Conservation (phyloP, 2,329 filamentous ascomycete genomes). For the Parastagonospora nodorum region DNA sequence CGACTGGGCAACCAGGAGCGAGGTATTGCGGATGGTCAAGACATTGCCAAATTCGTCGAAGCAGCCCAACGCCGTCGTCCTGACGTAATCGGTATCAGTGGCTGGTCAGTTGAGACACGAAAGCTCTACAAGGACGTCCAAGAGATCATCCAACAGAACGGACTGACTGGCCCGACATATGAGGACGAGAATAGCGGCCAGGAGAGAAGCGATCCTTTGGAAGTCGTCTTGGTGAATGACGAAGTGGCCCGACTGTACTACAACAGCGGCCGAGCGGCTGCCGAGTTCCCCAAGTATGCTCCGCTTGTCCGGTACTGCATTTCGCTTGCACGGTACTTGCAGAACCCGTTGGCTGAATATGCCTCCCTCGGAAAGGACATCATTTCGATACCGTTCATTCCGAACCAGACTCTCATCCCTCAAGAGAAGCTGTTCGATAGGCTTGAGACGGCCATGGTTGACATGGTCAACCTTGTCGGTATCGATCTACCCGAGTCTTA, state of each 20-base stretch:
- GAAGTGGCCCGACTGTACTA: conserved; percentile 97
- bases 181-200: conserved; percentile 74
- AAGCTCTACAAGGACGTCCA: conserved; percentile 82
- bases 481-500: conserved; percentile 95
- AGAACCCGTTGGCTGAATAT: conserved; percentile 96
- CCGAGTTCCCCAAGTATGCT: conserved; percentile 80
- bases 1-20: conserved; percentile 69
- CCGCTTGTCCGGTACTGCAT: conserved; percentile 87
- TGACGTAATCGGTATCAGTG: conserved; percentile 88
- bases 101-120: conserved; percentile 85
- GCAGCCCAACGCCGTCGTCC: conserved; percentile 79
- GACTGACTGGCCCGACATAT: conserved; percentile 79
- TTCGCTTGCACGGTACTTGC: conserved; percentile 85
- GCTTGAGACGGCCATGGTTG: conserved; percentile 95
- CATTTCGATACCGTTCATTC: conserved; percentile 83
- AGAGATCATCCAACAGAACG: conserved; percentile 75
- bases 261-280: conserved; percentile 77
- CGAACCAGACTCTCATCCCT: conserved; percentile 85
- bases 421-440: conserved; percentile 85
- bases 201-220: conserved; percentile 77
- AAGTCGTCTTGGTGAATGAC: conserved; percentile 91
- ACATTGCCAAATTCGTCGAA: conserved; percentile 74
- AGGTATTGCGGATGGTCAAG: conserved; percentile 66
- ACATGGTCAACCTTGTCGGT: conserved; percentile 96
- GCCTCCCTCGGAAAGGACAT: conserved; percentile 89